Conservation (phyloP, 179 eudicot genomes). For the Gypsophila paniculata region DNA sequence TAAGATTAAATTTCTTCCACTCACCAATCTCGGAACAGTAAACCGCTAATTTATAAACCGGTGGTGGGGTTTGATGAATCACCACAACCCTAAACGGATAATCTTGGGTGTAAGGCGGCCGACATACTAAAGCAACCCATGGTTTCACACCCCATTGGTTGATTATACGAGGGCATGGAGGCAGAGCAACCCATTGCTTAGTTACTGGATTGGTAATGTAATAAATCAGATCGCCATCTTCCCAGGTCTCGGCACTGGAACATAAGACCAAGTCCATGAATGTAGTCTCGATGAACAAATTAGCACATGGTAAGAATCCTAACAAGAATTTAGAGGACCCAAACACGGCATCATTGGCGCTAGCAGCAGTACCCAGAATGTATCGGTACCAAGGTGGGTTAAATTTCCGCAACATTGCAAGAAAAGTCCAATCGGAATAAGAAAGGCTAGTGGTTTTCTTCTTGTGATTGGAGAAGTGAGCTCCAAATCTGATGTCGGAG, state of each 20-base stretch:
- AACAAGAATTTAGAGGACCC: background rate
- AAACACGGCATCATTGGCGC: background rate
- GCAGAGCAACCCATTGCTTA: conserved; percentile 13
- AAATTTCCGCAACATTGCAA: background rate
- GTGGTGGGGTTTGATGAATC: background rate
- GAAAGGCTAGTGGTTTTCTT: no score
- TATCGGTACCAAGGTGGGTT: no score
- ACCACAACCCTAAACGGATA: background rate
- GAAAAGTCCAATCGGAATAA: no score
- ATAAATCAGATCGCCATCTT: background rate
- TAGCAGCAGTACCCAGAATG: no score
- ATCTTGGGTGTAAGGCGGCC: background rate
- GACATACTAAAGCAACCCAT: conserved; percentile 4
- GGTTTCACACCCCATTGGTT: background rate
- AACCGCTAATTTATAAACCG: background rate
- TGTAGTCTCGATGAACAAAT: background rate
- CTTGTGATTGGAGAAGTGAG: no score
- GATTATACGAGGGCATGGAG: background rate
- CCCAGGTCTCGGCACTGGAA: background rate
- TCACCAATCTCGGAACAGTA: background rate
- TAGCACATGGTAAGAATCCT: background rate
- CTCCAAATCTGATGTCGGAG: no score
- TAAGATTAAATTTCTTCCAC: background rate
- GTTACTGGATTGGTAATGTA: background rate
- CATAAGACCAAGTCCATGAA: conserved; percentile 5